Percentiles rank a stretch among this genome's conserved stretches.
Conservation (phyloP, 495 filamentous ascomycete genomes). For the Filosporella fistucella region DNA sequence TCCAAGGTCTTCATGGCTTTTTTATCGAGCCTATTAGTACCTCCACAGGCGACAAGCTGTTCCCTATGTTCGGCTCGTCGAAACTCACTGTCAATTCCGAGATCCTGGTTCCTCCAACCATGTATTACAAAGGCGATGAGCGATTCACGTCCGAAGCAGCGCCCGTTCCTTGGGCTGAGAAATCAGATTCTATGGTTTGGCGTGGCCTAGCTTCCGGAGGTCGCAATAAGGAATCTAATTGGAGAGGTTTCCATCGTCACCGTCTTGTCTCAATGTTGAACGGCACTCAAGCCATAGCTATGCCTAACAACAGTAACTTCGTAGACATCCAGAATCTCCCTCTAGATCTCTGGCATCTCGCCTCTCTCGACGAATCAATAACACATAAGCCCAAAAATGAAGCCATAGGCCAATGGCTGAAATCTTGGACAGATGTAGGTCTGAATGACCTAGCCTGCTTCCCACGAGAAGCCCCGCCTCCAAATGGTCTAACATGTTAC, state of each 20-base stretch:
- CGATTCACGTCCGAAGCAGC: conserved; percentile 53
- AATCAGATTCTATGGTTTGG: conserved; percentile 54
- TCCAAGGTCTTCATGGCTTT: conserved; percentile 58
- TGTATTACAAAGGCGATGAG: conserved; percentile 63
- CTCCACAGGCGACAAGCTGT: conserved; percentile 44
- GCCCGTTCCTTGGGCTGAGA: conserved; percentile 49
- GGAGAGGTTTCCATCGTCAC: conserved; percentile 66
- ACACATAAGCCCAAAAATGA: not conserved
- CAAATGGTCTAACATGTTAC: conserved; percentile 32
- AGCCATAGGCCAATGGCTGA: conserved; percentile 30
- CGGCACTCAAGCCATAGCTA: conserved; percentile 32
- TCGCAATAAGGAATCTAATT: conserved; percentile 52
- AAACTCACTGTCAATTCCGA: conserved; percentile 75
- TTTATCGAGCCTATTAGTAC: conserved; percentile 60
- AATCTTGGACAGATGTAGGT: conserved; percentile 33
- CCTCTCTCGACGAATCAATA: not conserved
- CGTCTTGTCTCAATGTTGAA: conserved; percentile 68
- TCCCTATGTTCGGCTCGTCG: conserved; percentile 69
- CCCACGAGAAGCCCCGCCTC: conserved; percentile 22
- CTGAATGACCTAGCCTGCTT: conserved; percentile 40
- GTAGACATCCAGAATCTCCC: conserved; percentile 7
- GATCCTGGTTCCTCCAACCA: conserved; percentile 68
- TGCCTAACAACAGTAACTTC: conserved; percentile 26
- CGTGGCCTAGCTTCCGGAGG: conserved; percentile 65
- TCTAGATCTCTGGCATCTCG: not conserved